Base-by-base conservation (phyloP, 495 filamentous ascomycete genomes). In the Penicillium diatomitis region DNA sequence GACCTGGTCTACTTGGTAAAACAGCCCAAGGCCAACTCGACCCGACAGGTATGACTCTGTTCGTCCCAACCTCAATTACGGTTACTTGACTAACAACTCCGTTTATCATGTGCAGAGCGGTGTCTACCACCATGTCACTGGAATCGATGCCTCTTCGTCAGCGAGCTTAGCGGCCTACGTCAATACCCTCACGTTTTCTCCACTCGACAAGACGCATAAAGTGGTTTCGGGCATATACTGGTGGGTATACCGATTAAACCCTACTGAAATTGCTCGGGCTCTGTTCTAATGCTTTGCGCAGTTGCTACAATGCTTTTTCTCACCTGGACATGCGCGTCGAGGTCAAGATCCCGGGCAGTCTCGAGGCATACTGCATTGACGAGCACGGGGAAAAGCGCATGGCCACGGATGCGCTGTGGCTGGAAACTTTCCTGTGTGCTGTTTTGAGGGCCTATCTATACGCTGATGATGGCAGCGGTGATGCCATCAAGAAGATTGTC, bases 261-360 rank as follows among this genome's bases (percentile, higher is more conserved):
- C 20, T 20, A 20, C 20, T 20, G 20, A 20, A 20, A 5, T 44
- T 27, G n/a, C 32, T 32, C 31, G 5, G n/a, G 11, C 34, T 36
- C 3, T 9, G 8, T 12, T 8, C 41, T 27, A 52, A 20, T 49
- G 44, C 5, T 31, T 29, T 57, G 42, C 48, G 31, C 61, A 94
- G 88, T 70, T 98, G 94, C 69, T 98, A 98, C 75, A 98, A 98
- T 88, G 92, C 92, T 53, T 97, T 98, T 71, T 97, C 92, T 7
- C 81, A 95, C 49, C 77, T 96, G 35, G 92, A 98, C 62, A 97
- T 98, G 94, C 89, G 92, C 38, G 91, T 98, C 20, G 88, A 95
- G 57, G 92, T 96, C 30, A 89, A 88, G 48, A 96, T 97, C 56
- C 92, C 92, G 32, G 92, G 92, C 45, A 88, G 85, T 20, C 87